Evolutionary conservation across 2,329 filamentous ascomycete species (phyloP).

Genomic region (Arthrinium phaeospermum): DNA sequence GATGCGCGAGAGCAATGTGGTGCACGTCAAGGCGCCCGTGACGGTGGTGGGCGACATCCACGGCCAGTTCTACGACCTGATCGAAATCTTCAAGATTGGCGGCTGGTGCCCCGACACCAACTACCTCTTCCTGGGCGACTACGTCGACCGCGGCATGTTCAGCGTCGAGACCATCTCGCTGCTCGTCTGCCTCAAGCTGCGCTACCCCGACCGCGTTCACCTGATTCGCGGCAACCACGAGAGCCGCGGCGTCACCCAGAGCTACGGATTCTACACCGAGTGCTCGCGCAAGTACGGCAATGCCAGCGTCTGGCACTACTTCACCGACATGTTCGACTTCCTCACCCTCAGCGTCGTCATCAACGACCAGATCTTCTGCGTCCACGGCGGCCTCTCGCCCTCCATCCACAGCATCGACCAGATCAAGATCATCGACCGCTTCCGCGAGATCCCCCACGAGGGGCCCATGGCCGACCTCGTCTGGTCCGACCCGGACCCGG

Average conservation of each 20-base stretch:
- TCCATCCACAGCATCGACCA: constrained; percentile 98
- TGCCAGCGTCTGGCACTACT: constrained; percentile 98
- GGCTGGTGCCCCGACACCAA: constrained; percentile 98
- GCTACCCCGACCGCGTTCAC: constrained; percentile 94
- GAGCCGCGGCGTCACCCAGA: constrained; percentile 95
- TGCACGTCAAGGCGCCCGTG: constrained; percentile 93
- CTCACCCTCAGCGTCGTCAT: constrained; percentile 96
- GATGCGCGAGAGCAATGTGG: constrained; percentile 99
- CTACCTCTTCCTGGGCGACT: constrained; percentile 98
- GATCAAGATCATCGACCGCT: constrained; percentile 99
- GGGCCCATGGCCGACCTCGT: constrained; percentile 99
- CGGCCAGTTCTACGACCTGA: constrained; percentile 98
- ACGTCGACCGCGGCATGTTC: constrained; percentile 97
- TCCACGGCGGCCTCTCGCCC: constrained; percentile 87
- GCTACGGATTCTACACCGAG: constrained; percentile 98
- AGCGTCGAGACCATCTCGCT: constrained; percentile 98
- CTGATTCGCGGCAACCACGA: constrained; percentile 98
- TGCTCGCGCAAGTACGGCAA: constrained; percentile 98
- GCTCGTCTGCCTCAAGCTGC: constrained; percentile 93
- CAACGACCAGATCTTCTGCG: constrained; percentile 98
- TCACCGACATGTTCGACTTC: constrained; percentile 99
- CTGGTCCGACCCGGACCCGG: constrained; percentile 98
- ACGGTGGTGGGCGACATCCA: constrained; percentile 99
- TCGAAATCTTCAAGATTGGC: constrained; percentile 98
- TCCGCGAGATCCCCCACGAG: constrained; percentile 97